Evolutionary conservation across 306 rosid species (phyloP).

Genomic region (Prosopis cineraria): DNA sequence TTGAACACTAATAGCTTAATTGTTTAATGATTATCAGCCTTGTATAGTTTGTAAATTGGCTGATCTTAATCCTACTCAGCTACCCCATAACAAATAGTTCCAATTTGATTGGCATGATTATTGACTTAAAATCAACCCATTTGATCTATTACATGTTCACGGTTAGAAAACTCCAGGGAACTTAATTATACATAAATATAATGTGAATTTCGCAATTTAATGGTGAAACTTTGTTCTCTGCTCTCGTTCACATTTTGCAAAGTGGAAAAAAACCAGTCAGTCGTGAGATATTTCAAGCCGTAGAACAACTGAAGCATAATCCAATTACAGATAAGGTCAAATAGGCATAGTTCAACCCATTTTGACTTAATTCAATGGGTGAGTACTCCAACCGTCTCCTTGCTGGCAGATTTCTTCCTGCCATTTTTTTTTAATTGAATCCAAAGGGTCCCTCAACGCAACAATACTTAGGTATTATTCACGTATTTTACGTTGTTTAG

Average conservation of each 20-base stretch:
- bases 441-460: neutral
- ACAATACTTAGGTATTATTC: no score
- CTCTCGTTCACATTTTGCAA: neutral
- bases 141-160: neutral
- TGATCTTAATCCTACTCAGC: neutral
- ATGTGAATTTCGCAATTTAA: neutral
- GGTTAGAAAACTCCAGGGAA: neutral
- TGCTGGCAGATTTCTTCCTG: neutral
- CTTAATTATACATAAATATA: neutral
- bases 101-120: neutral
- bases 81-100: neutral
- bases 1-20: neutral
- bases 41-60: neutral
- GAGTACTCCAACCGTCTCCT: neutral
- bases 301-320: neutral
- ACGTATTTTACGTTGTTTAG: no score
- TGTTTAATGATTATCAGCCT: neutral
- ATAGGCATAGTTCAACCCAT: neutral
- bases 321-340: neutral
- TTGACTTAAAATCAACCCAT: neutral
- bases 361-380: neutral
- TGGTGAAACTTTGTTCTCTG: neutral
- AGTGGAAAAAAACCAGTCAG: neutral
- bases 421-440: neutral
- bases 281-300: neutral